Percentiles rank a stretch among this genome's conserved stretches.
Evolutionary conservation across 2,329 filamentous ascomycete genomes (phyloP).

Genomic region (Xylariaceae sp.): DNA sequence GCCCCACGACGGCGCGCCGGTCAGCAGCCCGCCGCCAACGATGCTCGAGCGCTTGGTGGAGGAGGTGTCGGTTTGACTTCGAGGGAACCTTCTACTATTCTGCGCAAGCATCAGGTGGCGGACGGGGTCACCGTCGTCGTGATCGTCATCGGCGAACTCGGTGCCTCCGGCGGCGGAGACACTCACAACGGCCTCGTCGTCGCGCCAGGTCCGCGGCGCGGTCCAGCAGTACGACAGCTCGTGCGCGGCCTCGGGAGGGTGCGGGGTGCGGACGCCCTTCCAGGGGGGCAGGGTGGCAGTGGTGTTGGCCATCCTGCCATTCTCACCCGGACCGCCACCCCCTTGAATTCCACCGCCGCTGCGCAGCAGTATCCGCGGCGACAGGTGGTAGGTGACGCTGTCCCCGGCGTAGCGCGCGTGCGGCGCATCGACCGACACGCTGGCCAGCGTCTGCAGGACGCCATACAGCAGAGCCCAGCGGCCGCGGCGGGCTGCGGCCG

Average conservation of each 20-base stretch:
- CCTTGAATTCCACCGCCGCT: too few relatives aligned
- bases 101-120: slow-evolving; percentile 19
- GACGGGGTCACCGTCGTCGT: slow-evolving; percentile 9
- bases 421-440: slow-evolving; percentile 50
- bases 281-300: too few relatives aligned
- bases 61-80: too few relatives aligned
- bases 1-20: too few relatives aligned
- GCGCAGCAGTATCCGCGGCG: slow-evolving; percentile 46
- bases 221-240: slow-evolving; percentile 48
- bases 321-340: too few relatives aligned
- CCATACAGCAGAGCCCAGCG: slow-evolving; percentile 57
- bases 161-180: slow-evolving; percentile 9
- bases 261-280: slow-evolving; percentile 28
- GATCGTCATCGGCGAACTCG: too few relatives aligned
- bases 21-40: too few relatives aligned
- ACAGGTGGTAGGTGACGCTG: slow-evolving; percentile 48
- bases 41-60: too few relatives aligned
- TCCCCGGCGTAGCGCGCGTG: slow-evolving; percentile 41
- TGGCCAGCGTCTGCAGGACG: slow-evolving; percentile 51
- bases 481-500: slow-evolving; percentile 46
- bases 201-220: slow-evolving; percentile 32
- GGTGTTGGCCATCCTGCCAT: slow-evolving; percentile 38
- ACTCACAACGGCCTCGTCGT: slow-evolving; percentile 16
- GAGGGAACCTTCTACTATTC: slow-evolving; percentile 15
- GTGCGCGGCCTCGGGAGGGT: slow-evolving; percentile 34